phyloP scores from a whole-genome alignment of 371 early-diverging fungal genomes.

The Mucor sp. region DNA sequence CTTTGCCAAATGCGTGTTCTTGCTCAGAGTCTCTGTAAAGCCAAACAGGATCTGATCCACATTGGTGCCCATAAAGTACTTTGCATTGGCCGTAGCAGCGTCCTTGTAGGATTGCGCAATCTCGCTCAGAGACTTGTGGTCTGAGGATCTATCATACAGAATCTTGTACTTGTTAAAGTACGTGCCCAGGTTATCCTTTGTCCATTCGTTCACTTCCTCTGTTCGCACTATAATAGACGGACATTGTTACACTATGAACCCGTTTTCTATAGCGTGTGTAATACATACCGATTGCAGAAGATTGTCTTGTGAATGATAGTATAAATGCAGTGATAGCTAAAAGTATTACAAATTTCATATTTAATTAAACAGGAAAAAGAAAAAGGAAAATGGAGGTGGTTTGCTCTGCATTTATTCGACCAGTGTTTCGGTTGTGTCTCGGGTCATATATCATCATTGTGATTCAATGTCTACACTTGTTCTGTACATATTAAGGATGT shows the following conservation, averaged over 20 bases:
- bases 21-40: constrained; percentile 7
- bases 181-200: constrained; percentile 26
- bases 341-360: not conserved
- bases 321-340: not conserved
- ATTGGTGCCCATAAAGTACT: constrained; percentile 14
- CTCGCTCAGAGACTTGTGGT: constrained; percentile 12
- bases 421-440: constrained; percentile 6
- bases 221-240: constrained; percentile 5
- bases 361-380: not conserved
- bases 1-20: constrained; percentile 8
- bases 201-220: constrained; percentile 34
- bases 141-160: constrained; percentile 15
- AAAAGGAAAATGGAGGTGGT: not conserved
- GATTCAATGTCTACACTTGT: not conserved
- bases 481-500: not conserved
- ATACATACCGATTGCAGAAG: constrained; percentile 16
- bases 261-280: not conserved
- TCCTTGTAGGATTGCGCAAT: constrained; percentile 22
- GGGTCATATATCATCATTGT: constrained; percentile 16
- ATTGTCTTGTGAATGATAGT: not conserved
- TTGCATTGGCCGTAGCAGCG: constrained; percentile 8
- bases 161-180: constrained; percentile 41
- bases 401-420: not conserved
- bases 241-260: not conserved
- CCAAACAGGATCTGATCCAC: constrained; percentile 19